Percentiles rank a stretch among this genome's conserved stretches.
Evolutionary conservation across 129 eudicot genomes (phyloP).

Genomic region (Silybum marianum): DNA sequence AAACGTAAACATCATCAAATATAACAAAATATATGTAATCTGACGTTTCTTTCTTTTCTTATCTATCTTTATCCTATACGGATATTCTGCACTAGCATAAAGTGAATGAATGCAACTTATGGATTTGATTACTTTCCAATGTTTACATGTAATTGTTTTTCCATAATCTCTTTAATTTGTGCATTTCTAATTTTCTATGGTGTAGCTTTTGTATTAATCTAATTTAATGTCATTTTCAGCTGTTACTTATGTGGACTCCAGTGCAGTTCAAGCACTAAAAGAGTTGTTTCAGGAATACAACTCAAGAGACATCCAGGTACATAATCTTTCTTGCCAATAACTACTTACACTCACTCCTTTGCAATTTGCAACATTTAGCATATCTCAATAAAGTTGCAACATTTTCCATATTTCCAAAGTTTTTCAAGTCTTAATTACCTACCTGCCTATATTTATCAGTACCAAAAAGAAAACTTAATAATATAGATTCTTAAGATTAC

Average conservation of each 20-base stretch:
- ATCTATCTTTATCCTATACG: not conserved
- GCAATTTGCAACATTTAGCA: not conserved
- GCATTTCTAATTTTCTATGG: not conserved
- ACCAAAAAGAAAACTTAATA: not conserved
- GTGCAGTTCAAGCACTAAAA: conserved; percentile 85
- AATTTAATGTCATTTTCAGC: conserved; percentile 52
- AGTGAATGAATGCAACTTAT: not conserved
- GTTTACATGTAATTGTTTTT: not conserved
- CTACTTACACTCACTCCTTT: not conserved
- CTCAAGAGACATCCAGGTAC: conserved; percentile 88
- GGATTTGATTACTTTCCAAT: not conserved
- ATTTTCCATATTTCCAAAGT: not conserved
- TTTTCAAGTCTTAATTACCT: not conserved
- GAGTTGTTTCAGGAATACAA: conserved; percentile 84
- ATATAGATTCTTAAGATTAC: not conserved
- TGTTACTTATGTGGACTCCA: conserved; percentile 83
- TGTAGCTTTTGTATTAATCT: not conserved
- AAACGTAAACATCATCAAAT: not conserved
- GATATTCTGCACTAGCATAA: not conserved
- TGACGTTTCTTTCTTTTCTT: not conserved
- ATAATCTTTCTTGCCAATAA: not conserved
- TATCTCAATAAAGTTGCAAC: not conserved
- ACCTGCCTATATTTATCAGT: not conserved
- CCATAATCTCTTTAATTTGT: not conserved
- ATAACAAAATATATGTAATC: not conserved